These are phyloP conservation scores for Paramecium bursaria DNA, from an alignment of 73 alveolate species.

Conservation along the genomic window DNA sequence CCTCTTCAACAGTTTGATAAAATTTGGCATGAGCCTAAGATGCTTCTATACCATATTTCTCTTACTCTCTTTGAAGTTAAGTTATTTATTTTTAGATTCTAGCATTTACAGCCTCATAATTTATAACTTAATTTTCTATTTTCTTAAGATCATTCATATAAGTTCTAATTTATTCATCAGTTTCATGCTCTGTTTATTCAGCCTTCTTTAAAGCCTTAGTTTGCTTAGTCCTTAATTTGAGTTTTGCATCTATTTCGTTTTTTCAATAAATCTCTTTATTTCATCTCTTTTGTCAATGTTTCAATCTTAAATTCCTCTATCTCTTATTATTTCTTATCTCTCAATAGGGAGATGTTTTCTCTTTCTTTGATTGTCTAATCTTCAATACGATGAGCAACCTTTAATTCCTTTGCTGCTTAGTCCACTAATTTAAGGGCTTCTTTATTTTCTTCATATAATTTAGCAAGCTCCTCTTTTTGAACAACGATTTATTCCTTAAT, in stretches of 20 bases:
- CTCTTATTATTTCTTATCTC: constrained; percentile 3
- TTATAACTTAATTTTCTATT: constrained; percentile 80
- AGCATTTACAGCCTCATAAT: constrained; percentile 79
- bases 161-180: constrained; percentile 79
- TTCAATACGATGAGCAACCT: constrained; percentile 26
- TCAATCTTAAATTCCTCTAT: constrained; percentile 66
- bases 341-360: neutral
- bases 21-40: constrained; percentile 97
- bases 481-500: constrained; percentile 21
- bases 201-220: constrained; percentile 79
- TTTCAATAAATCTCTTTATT: constrained; percentile 76
- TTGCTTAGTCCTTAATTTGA: constrained; percentile 80
- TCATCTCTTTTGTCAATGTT: constrained; percentile 73
- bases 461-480: constrained; percentile 42
- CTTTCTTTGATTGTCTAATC: constrained; percentile 39
- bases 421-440: constrained; percentile 54
- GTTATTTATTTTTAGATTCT: constrained; percentile 76
- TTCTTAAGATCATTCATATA: constrained; percentile 81
- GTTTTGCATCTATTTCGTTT: constrained; percentile 77
- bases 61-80: constrained; percentile 84
- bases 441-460: constrained; percentile 51
- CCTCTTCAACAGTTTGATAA: constrained; percentile 94
- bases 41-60: constrained; percentile 93
- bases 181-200: constrained; percentile 77
- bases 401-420: constrained; percentile 53